Conservation (phyloP, 768 basidiomycete species). For the Boletus vermiculosoides region DNA sequence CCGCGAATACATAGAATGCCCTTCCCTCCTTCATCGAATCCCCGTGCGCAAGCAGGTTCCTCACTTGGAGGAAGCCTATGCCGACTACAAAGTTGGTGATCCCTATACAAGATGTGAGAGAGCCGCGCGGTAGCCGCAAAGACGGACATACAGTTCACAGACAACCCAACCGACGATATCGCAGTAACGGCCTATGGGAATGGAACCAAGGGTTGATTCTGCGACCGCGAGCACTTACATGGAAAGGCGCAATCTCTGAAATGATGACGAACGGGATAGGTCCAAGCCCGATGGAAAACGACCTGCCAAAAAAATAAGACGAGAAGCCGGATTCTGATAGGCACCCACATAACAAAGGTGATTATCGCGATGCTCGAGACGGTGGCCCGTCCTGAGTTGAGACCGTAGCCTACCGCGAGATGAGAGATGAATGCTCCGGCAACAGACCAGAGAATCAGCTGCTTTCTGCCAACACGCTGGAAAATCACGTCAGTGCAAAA, state of each 20-base stretch:
- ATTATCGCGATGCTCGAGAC: conserved; percentile 74
- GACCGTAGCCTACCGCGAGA: conserved; percentile 62
- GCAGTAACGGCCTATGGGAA: conserved; percentile 68
- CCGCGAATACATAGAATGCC: conserved; percentile 85
- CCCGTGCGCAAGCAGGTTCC: conserved; percentile 67
- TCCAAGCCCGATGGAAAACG: conserved; percentile 87
- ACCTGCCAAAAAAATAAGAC: conserved; percentile 41
- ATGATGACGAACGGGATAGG: conserved; percentile 93
- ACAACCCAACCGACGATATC: conserved; percentile 71
- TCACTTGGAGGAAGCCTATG: conserved; percentile 79
- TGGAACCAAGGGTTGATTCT: not conserved
- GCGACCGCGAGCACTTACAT: conserved; percentile 46
- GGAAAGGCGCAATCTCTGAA: conserved; percentile 80
- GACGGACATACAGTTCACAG: conserved; percentile 58
- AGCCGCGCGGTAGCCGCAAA: not conserved
- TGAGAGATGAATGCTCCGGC: conserved; percentile 66
- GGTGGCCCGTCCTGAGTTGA: conserved; percentile 57
- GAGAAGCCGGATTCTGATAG: not conserved
- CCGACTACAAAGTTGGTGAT: conserved; percentile 82
- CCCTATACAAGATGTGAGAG: conserved; percentile 49
- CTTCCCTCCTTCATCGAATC: conserved; percentile 68
- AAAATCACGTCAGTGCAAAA: conserved; percentile 3
- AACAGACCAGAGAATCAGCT: conserved; percentile 65
- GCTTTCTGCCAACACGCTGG: conserved; percentile 72
- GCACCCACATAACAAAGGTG: conserved; percentile 73